phyloP scores from a whole-genome alignment of 176 grass and related monocot species.

The Bolboschoenus planiculmis region DNA sequence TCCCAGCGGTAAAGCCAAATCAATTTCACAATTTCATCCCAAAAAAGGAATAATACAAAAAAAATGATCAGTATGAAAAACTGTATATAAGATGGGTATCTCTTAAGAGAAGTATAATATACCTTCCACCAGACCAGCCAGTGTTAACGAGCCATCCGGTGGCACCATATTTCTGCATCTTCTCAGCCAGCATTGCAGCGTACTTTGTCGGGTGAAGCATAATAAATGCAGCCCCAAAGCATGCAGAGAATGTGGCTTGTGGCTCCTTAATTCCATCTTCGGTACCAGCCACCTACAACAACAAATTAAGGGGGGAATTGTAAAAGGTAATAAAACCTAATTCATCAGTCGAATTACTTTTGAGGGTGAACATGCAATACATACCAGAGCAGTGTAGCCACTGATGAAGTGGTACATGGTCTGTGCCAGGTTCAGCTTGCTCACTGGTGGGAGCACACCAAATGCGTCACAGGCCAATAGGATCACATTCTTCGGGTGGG shows the following conservation, averaged over 20 bases:
- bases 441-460: slow-evolving; percentile 89
- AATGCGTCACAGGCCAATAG: slow-evolving; percentile 92
- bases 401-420: slow-evolving; percentile 99
- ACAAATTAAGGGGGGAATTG: not conserved
- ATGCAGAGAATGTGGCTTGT: slow-evolving; percentile 92
- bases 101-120: not conserved
- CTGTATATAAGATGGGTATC: not conserved
- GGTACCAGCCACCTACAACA: slow-evolving; percentile 70
- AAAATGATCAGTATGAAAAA: not conserved
- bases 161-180: slow-evolving; percentile 95
- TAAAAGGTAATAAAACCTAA: not conserved
- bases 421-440: slow-evolving; percentile 89
- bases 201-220: slow-evolving; percentile 99
- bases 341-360: not conserved
- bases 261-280: slow-evolving; percentile 97
- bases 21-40: not conserved
- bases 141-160: slow-evolving; percentile 99
- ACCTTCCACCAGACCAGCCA: slow-evolving; percentile 98
- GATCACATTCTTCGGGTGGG: slow-evolving; percentile 95
- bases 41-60: not conserved
- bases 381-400: slow-evolving; percentile 90
- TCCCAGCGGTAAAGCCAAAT: not conserved
- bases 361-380: not conserved
- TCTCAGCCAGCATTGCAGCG: slow-evolving; percentile 95
- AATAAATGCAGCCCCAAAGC: slow-evolving; percentile 96